These are phyloP conservation scores for Dictyostelium intermedium DNA, from an alignment of 78 protist genomes.

Conservation along the genomic window DNA sequence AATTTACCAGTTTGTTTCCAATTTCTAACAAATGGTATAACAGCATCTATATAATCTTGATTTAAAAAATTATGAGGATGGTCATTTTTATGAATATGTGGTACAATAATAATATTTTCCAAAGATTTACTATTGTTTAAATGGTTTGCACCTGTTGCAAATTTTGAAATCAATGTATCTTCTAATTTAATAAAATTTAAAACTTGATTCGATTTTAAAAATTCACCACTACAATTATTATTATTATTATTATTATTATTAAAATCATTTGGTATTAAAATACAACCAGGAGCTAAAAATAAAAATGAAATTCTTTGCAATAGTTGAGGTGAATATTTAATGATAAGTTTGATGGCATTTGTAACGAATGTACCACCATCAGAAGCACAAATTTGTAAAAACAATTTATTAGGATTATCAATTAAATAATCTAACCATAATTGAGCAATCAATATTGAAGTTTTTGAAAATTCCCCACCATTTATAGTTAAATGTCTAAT, in stretches of 20 bases:
- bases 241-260: neutral
- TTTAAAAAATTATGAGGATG: slow-evolving; percentile 46
- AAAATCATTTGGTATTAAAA: neutral
- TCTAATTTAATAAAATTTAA: slow-evolving; percentile 34
- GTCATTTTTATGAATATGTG: slow-evolving; percentile 8
- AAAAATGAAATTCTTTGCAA: neutral
- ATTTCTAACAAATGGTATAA: neutral
- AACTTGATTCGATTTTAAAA: neutral
- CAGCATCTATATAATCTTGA: neutral
- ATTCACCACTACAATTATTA: neutral
- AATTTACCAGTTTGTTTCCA: slow-evolving; percentile 6
- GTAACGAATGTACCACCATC: slow-evolving; percentile 55
- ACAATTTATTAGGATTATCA: slow-evolving; percentile 13
- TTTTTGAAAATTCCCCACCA: neutral
- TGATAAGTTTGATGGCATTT: neutral
- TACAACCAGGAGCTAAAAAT: slow-evolving; percentile 38
- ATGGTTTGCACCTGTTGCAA: slow-evolving; percentile 13
- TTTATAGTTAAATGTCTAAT: slow-evolving; percentile 6
- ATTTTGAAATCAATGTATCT: slow-evolving; percentile 6
- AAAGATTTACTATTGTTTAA: neutral
- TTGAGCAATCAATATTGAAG: slow-evolving; percentile 29
- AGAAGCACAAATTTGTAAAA: slow-evolving; percentile 41
- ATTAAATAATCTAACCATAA: slow-evolving; percentile 55
- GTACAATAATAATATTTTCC: slow-evolving; percentile 12
- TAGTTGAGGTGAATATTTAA: neutral